Conservation (phyloP, 345 rosid species). For the Theobroma cacao region DNA sequence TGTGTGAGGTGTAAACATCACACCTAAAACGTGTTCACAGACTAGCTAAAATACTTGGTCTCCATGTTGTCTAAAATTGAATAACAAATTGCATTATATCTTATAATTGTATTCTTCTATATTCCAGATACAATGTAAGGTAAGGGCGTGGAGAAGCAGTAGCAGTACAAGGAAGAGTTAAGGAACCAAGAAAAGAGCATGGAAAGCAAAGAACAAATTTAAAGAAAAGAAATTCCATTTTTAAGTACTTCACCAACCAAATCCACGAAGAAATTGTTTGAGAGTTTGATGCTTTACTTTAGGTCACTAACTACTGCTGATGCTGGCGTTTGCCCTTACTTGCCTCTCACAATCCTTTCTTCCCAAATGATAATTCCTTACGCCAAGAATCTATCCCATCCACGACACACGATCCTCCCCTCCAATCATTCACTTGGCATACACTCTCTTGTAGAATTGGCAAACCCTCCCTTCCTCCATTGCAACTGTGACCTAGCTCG, state of each 20-base stretch:
- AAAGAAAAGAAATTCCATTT: not conserved
- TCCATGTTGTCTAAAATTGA: too few species aligned
- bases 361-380: constrained; percentile 8
- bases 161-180: not conserved
- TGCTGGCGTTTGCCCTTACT: constrained; percentile 20
- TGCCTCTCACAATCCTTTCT: constrained; percentile 22
- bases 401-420: not conserved
- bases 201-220: not conserved
- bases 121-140: not conserved
- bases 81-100: not conserved
- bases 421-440: not conserved
- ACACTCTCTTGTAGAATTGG: not conserved
- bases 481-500: too few species aligned
- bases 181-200: too few species aligned
- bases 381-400: constrained; percentile 29
- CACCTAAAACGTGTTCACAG: too few species aligned
- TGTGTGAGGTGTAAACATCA: too few species aligned
- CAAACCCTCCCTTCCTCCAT: not conserved
- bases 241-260: too few species aligned
- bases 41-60: too few species aligned
- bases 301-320: constrained; percentile 14
- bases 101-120: not conserved
- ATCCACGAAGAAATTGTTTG: too few species aligned
- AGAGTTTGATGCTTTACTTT: constrained; percentile 29
- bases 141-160: not conserved